Percentiles rank a stretch among this genome's conserved stretches.
Conservation (phyloP, 148 eudicot genomes). For the Amaranthus cruentus region DNA sequence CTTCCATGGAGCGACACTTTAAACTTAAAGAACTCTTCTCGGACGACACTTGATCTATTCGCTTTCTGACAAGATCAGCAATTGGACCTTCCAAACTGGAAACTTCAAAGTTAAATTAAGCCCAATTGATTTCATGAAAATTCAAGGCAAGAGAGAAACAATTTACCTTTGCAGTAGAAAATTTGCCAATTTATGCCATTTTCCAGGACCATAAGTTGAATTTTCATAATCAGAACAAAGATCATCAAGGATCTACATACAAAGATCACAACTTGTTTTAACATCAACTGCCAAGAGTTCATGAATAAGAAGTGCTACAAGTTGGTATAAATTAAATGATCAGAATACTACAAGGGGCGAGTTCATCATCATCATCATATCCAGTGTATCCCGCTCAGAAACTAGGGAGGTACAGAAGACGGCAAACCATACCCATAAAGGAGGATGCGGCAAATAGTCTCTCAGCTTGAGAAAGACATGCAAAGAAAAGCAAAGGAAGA, state of each 20-base stretch:
- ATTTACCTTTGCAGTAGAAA: slow-evolving; percentile 82
- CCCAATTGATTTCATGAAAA: not conserved
- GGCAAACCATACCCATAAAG: too few relatives aligned
- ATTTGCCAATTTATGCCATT: slow-evolving; percentile 64
- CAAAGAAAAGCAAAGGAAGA: too few relatives aligned
- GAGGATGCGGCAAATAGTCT: too few relatives aligned
- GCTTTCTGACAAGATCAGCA: slow-evolving; percentile 77
- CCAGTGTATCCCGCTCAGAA: too few relatives aligned
- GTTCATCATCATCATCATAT: too few relatives aligned
- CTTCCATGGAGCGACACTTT: slow-evolving; percentile 82
- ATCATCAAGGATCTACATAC: slow-evolving; percentile 67
- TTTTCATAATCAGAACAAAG: slow-evolving; percentile 66
- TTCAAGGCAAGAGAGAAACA: not conserved
- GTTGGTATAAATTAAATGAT: too few relatives aligned
- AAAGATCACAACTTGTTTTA: not conserved
- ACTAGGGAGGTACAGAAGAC: too few relatives aligned
- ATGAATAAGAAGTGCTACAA: too few relatives aligned
- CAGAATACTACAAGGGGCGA: too few relatives aligned
- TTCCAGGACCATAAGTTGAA: slow-evolving; percentile 84
- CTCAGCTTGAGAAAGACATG: too few relatives aligned
- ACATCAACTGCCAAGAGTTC: not conserved
- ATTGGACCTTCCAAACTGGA: slow-evolving; percentile 92
- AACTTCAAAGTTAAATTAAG: slow-evolving; percentile 11
- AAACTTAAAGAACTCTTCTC: slow-evolving; percentile 74
- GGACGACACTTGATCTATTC: slow-evolving; percentile 68